Conservation (phyloP, 2,329 filamentous ascomycete species). For the Sporothrix humicola region DNA sequence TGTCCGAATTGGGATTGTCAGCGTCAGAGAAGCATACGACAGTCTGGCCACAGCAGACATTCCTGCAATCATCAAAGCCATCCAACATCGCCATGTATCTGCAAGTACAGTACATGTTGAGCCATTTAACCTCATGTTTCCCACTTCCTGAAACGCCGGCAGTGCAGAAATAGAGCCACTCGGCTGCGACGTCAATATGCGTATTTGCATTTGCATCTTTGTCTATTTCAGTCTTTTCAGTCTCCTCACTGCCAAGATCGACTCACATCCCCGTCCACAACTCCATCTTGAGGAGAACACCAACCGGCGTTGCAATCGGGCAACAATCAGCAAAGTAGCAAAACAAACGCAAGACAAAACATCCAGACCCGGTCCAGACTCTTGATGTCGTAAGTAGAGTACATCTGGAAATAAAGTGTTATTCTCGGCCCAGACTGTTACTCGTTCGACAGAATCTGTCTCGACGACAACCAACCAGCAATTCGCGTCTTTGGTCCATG, state of each 20-base stretch:
- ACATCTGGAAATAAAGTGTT: background rate
- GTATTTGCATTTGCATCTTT: too few relatives aligned
- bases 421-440: background rate
- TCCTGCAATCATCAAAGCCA: background rate
- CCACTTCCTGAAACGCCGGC: slow-evolving; percentile 5
- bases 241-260: background rate
- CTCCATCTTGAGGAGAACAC: background rate
- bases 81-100: background rate
- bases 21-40: background rate
- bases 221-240: too few relatives aligned
- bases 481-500: background rate
- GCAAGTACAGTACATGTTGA: background rate
- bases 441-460: background rate
- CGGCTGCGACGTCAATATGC: background rate
- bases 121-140: slow-evolving; percentile 1
- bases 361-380: background rate
- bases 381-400: background rate
- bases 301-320: slow-evolving; percentile 1
- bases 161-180: slow-evolving; percentile 19
- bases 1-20: background rate
- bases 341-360: slow-evolving; percentile 16
- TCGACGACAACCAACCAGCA: background rate
- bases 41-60: background rate
- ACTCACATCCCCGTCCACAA: background rate
- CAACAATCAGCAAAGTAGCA: background rate